These are phyloP conservation scores for Boletus barrowsii DNA, from an alignment of 768 basidiomycete species.

Conservation along the genomic window DNA sequence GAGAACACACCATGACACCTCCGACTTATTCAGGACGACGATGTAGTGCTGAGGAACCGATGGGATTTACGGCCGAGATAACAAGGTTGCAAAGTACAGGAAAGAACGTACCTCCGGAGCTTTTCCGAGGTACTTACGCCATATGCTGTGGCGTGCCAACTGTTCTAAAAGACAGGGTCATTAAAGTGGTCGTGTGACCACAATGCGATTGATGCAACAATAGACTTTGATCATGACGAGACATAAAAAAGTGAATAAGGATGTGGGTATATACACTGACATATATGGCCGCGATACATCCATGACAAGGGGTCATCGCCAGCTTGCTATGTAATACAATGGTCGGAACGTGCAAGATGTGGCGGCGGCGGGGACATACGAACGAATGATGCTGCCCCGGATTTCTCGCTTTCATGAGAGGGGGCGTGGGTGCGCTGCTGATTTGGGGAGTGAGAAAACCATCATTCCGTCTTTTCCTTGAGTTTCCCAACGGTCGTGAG, in stretches of 20 bases:
- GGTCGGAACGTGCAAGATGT: background rate
- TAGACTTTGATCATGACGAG: background rate
- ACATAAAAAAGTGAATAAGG: slow-evolving; percentile 1
- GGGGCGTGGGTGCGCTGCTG: background rate
- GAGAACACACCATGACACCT: no score
- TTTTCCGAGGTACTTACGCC: no score
- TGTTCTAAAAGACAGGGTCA: no score
- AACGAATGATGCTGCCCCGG: background rate
- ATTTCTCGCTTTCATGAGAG: background rate
- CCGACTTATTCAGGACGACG: no score
- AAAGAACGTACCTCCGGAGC: background rate
- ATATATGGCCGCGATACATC: slow-evolving; percentile 5
- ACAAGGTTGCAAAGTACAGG: background rate
- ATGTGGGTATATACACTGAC: slow-evolving; percentile 17
- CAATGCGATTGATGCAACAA: background rate
- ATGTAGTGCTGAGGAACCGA: no score
- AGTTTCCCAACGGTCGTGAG: slow-evolving; percentile 23
- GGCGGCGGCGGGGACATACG: background rate
- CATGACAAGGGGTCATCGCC: slow-evolving; percentile 4
- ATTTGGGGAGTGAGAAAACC: no score
- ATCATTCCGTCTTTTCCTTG: slow-evolving; percentile 34
- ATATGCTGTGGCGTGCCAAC: no score
- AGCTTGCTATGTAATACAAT: background rate
- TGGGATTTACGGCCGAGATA: no score
- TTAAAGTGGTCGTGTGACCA: background rate